Percentiles rank a stretch among this genome's conserved stretches.
Conservation (phyloP, 257 asterid genomes). For the Solanum tarijense region DNA sequence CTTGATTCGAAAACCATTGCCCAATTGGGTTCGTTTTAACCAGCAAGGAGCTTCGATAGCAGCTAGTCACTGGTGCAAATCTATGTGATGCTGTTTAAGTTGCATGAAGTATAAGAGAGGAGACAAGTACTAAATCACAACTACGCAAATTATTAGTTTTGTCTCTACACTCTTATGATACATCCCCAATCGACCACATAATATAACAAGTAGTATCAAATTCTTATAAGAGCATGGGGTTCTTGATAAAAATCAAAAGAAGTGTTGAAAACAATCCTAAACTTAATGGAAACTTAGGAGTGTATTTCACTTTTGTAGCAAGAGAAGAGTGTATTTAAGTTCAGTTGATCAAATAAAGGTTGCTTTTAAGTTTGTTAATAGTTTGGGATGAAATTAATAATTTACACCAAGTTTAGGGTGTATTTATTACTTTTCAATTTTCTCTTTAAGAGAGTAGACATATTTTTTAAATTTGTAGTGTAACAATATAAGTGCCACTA, state of each 20-base stretch:
- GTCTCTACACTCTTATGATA: fast-evolving
- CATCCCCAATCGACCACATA: background rate
- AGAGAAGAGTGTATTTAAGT: too few species aligned
- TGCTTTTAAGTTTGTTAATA: too few species aligned
- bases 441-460: background rate
- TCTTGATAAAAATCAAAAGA: too few species aligned
- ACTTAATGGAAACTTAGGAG: fast-evolving
- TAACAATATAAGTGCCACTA: background rate
- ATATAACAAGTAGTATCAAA: background rate
- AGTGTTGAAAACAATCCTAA: too few species aligned
- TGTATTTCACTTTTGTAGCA: background rate
- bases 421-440: too few species aligned
- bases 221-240: too few species aligned
- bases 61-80: background rate
- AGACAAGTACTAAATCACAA: background rate
- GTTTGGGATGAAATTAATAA: too few species aligned
- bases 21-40: background rate
- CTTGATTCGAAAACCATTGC: background rate
- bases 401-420: too few species aligned
- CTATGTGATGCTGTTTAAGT: background rate
- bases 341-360: too few species aligned
- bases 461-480: too few species aligned
- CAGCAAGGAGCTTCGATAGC: background rate
- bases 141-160: too few species aligned
- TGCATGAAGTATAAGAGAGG: background rate